Conservation (phyloP, 1,284 basidiomycete species). For the Moniliophthora roreri region DNA sequence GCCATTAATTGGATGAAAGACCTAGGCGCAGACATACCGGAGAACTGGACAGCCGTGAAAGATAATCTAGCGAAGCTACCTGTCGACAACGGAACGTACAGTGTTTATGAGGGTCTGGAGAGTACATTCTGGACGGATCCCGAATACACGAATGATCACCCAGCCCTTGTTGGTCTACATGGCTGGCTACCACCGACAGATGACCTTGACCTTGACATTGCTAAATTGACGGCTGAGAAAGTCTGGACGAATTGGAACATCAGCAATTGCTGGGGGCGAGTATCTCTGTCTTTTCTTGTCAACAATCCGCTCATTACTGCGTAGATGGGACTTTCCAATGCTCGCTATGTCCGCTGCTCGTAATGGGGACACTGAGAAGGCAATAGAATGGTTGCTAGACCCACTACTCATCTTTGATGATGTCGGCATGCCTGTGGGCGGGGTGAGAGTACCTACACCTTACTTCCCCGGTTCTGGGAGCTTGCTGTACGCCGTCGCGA, state of each 20-base stretch:
- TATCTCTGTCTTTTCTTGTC: slow-evolving; percentile 4
- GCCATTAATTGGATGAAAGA: slow-evolving; percentile 48
- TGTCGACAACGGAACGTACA: slow-evolving; percentile 48
- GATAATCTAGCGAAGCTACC: slow-evolving; percentile 49
- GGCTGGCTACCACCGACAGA: slow-evolving; percentile 57
- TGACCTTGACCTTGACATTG: slow-evolving; percentile 44
- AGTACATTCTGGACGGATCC: slow-evolving; percentile 51
- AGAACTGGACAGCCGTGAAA: slow-evolving; percentile 43
- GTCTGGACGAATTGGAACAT: slow-evolving; percentile 58
- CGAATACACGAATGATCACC: slow-evolving; percentile 56
- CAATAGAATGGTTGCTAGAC: slow-evolving; percentile 55
- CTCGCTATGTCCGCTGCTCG: slow-evolving; percentile 62
- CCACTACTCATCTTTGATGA: slow-evolving; percentile 59
- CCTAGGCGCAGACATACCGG: slow-evolving; percentile 40
- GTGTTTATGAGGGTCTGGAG: slow-evolving; percentile 56
- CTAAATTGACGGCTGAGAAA: slow-evolving; percentile 51
- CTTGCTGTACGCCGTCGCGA: slow-evolving; percentile 50
- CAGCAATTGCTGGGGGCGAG: slow-evolving; percentile 55
- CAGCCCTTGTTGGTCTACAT: slow-evolving; percentile 53
- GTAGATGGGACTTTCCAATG: slow-evolving; percentile 63
- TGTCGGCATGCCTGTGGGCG: slow-evolving; percentile 60
- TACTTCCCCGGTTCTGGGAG: slow-evolving; percentile 60
- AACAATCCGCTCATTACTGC: background rate
- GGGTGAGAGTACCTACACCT: slow-evolving; percentile 56
- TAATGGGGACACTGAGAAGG: slow-evolving; percentile 46